Evolutionary conservation across 306 rosid genomes (phyloP), one percentile per base, ranked within the genome.

Genomic region (Casuarina cunninghamiana): DNA sequence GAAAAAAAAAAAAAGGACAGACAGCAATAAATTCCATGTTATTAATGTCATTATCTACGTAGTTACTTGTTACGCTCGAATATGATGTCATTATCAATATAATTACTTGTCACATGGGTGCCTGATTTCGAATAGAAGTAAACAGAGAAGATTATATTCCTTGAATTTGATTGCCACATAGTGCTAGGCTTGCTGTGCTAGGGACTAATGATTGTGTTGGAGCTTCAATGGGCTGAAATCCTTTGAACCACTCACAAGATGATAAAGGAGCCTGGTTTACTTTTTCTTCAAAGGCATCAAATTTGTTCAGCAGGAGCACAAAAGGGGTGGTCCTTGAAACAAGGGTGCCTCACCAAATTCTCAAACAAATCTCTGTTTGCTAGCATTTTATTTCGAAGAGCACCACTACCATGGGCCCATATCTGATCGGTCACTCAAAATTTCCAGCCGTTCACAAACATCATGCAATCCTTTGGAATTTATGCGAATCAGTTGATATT

Each of bases 381-480:
- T 80, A 89, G 80, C 84, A 93, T 80, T 87, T 91, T 93, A 87
- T 93, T 93, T 41, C 41, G 67, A 77, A 86, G 83, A 45, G 79
- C 74, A 57, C 89, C 88, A 1, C 69, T 84, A 77, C 86, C 79
- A 37, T 79, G 76, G 35, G 81, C 80, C 91, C 90, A 91, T 86
- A 87, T 49, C 77, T 91, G 98, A 77, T 91, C 93, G 11, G 82
- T 93, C 98, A 78, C 91, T 89, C 84, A 93, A 81, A 44, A 93
- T 93, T 84, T 87, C 89, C 75, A 93, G 79, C 98, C 98, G 91
- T 84, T 93, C 91, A 86, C 94, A 89, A 78, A 93, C 94, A 35
- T 93, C 97, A 57, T 69, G 88, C 75, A 90, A 83, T 71, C 98
- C 98, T 84, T 89, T 89, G 4, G 93, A 88, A 83, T 88, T 90